Evolutionary conservation across 768 basidiomycete genomes (phyloP).

Genomic region (Tubosaeta sp.): DNA sequence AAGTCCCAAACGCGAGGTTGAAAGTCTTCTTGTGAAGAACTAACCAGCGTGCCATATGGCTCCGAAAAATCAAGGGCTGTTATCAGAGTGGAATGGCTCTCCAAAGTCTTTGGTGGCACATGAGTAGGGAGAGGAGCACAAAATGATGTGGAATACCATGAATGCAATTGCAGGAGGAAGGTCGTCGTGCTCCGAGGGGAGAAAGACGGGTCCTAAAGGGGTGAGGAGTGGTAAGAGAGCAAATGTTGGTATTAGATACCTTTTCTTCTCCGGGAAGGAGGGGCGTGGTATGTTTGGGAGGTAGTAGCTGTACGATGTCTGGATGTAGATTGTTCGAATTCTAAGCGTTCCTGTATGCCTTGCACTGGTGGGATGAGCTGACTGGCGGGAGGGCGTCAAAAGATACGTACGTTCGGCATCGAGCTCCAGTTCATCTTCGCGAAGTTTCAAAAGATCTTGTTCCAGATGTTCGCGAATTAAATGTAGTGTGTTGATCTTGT

Average conservation of each 20-base stretch:
- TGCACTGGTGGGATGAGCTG: slow-evolving; percentile 51
- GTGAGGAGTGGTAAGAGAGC: slow-evolving; percentile 3
- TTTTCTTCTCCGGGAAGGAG: slow-evolving; percentile 33
- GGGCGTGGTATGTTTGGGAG: slow-evolving; percentile 11
- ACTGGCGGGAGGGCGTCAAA: background rate
- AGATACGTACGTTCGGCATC: slow-evolving; percentile 82
- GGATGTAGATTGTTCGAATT: slow-evolving; percentile 54
- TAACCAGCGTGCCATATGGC: slow-evolving; percentile 92
- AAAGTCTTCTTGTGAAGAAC: slow-evolving; percentile 78
- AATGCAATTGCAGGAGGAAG: slow-evolving; percentile 93
- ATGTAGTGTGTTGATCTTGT: slow-evolving; percentile 85
- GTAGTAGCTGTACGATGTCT: slow-evolving; percentile 21
- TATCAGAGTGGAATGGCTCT: slow-evolving; percentile 76
- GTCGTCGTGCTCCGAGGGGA: slow-evolving; percentile 96
- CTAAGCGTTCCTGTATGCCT: slow-evolving; percentile 82
- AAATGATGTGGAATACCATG: slow-evolving; percentile 58
- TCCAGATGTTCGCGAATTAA: slow-evolving; percentile 76
- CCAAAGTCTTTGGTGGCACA: slow-evolving; percentile 59
- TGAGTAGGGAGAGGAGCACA: background rate
- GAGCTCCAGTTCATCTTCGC: slow-evolving; percentile 95
- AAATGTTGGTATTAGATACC: slow-evolving; percentile 9
- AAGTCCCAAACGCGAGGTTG: slow-evolving; percentile 95
- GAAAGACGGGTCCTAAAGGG: slow-evolving; percentile 77
- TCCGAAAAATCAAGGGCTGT: slow-evolving; percentile 93
- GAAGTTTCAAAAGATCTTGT: slow-evolving; percentile 75